Percentiles rank a stretch among this genome's conserved stretches.
phyloP scores from a whole-genome alignment of 2,329 filamentous ascomycete species.

The Phaeosphaeriaceae sp. region DNA sequence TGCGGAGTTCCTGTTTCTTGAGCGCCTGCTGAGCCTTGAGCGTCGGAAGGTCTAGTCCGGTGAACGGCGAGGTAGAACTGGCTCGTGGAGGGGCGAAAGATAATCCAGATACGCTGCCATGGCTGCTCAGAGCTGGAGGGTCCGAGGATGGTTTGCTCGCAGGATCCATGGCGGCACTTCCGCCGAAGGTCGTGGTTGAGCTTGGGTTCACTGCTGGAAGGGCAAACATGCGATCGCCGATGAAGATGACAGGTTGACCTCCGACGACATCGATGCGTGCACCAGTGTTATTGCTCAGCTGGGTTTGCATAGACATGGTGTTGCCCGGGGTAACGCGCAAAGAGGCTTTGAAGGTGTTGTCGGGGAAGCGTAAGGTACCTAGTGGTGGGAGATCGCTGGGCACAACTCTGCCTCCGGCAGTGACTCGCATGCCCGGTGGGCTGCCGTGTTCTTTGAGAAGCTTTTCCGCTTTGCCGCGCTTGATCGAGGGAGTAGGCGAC shows the following conservation, averaged over 20 bases:
- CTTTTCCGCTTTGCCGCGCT: slow-evolving; percentile 57
- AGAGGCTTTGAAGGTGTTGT: slow-evolving; percentile 38
- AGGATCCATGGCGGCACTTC: slow-evolving; percentile 17
- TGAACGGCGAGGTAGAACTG: slow-evolving; percentile 28
- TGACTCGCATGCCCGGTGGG: slow-evolving; percentile 58
- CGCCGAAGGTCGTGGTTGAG: slow-evolving; percentile 15
- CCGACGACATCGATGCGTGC: slow-evolving; percentile 39
- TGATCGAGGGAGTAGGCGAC: slow-evolving; percentile 59
- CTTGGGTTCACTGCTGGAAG: slow-evolving; percentile 35
- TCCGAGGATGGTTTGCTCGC: slow-evolving; percentile 19
- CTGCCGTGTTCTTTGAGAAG: slow-evolving; percentile 61
- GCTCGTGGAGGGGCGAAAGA: slow-evolving; percentile 20
- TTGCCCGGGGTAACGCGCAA: slow-evolving; percentile 28
- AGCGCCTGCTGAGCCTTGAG: slow-evolving; percentile 37
- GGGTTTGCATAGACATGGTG: slow-evolving; percentile 32
- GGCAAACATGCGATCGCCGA: slow-evolving; percentile 42
- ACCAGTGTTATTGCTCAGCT: slow-evolving; percentile 25
- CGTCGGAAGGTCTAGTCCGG: slow-evolving; percentile 30
- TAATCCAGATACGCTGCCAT: slow-evolving; percentile 15
- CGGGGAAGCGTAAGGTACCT: slow-evolving; percentile 36
- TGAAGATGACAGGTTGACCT: slow-evolving; percentile 39
- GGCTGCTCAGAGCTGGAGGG: slow-evolving; percentile 14
- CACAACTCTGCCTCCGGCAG: slow-evolving; percentile 61
- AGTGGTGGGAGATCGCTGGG: slow-evolving; percentile 52
- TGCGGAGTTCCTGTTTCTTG: slow-evolving; percentile 44